Conservation (phyloP, 1,284 basidiomycete species). For the Phellopilus nigrolimitatus region DNA sequence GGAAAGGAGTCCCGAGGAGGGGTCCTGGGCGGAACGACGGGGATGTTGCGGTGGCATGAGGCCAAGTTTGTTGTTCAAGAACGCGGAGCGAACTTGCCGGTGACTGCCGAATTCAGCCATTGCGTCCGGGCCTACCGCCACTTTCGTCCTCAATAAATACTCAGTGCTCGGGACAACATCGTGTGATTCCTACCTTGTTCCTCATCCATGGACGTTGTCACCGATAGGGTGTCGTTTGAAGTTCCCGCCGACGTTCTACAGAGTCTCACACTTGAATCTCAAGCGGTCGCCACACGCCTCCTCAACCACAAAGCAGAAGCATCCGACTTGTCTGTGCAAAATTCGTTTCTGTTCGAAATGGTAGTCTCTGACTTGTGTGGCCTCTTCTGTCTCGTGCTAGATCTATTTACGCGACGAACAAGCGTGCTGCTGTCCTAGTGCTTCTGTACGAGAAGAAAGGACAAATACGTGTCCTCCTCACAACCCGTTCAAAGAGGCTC, state of each 20-base stretch:
- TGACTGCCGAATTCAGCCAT: not conserved
- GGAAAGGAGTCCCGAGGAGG: constrained; percentile 42
- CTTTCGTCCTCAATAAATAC: not conserved
- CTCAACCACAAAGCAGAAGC: constrained; percentile 33
- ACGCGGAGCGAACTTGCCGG: not conserved
- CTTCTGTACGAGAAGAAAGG: constrained; percentile 67
- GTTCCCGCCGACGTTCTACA: constrained; percentile 23
- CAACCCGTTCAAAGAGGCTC: constrained; percentile 75
- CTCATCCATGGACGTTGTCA: not conserved
- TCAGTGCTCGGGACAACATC: not conserved
- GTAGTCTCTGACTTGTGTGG: constrained; percentile 8
- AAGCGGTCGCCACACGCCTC: constrained; percentile 40
- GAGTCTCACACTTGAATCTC: constrained; percentile 32
- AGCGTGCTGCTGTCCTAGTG: constrained; percentile 72
- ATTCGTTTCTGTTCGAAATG: constrained; percentile 14
- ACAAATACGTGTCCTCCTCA: constrained; percentile 70
- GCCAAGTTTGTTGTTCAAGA: not conserved
- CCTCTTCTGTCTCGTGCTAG: constrained; percentile 30
- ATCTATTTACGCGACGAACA: constrained; percentile 40
- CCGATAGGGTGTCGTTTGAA: not conserved
- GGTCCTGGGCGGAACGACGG: not conserved
- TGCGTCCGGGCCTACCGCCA: not conserved
- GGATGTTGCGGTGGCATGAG: constrained; percentile 16
- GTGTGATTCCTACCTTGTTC: not conserved
- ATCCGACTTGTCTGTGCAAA: constrained; percentile 49